Evolutionary conservation across 2,329 filamentous ascomycete genomes (phyloP).

Genomic region (Tolypocladium guangdongense): DNA sequence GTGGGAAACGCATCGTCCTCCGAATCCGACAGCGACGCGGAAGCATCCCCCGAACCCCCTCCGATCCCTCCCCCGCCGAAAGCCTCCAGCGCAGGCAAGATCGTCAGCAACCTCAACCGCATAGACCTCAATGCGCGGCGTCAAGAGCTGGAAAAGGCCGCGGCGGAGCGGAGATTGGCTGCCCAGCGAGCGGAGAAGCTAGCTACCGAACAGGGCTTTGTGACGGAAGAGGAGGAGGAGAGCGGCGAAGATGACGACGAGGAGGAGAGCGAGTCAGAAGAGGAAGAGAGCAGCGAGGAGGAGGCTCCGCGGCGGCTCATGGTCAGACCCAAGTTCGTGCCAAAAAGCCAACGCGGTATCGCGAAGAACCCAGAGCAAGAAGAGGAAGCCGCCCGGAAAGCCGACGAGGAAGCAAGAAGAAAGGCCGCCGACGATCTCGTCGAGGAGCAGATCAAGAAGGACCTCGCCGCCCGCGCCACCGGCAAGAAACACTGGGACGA

Average conservation of each 20-base stretch:
- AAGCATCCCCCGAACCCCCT: conserved; percentile 15
- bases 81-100: conserved; percentile 43
- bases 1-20: conserved; percentile 44
- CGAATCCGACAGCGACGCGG: conserved; percentile 38
- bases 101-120: conserved; percentile 41
- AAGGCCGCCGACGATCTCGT: conserved; percentile 70
- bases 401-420: conserved; percentile 51
- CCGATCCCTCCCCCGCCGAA: conserved; percentile 45
- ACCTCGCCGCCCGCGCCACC: conserved; percentile 61
- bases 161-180: conserved; percentile 35
- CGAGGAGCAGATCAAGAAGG: conserved; percentile 78
- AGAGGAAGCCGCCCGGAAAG: conserved; percentile 24
- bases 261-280: conserved; percentile 29
- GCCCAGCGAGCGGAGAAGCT: conserved; percentile 38
- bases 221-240: conserved; percentile 42
- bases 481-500: conserved; percentile 85
- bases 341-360: conserved; percentile 40
- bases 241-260: conserved; percentile 27
- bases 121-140: conserved; percentile 39
- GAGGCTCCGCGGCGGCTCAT: conserved; percentile 45
- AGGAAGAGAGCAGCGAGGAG: conserved; percentile 38
- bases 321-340: conserved; percentile 53
- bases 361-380: conserved; percentile 18
- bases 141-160: conserved; percentile 30
- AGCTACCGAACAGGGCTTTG: conserved; percentile 51